phyloP scores from a whole-genome alignment of 1,284 basidiomycete genomes.

The Cronartium quercuum region DNA sequence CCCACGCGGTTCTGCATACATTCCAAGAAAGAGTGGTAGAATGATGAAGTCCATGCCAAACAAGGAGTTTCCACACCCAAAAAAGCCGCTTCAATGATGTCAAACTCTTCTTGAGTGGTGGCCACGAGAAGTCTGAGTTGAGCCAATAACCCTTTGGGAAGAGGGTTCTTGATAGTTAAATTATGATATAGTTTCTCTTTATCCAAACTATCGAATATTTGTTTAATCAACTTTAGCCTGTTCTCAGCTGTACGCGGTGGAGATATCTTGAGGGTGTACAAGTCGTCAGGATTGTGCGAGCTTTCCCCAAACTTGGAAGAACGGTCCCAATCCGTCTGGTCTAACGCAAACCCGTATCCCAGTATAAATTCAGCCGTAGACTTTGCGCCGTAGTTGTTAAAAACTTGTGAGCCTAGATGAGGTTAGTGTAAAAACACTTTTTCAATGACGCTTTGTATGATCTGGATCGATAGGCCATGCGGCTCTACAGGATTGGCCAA shows the following conservation, averaged over 20 bases:
- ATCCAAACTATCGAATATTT: slow-evolving; percentile 6
- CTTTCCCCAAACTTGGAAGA: not conserved
- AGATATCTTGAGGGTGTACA: slow-evolving; percentile 19
- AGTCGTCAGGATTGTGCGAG: slow-evolving; percentile 21
- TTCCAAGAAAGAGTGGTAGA: not conserved
- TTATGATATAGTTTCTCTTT: not conserved
- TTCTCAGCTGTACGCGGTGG: not conserved
- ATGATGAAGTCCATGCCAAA: not conserved
- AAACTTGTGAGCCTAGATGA: slow-evolving; percentile 28
- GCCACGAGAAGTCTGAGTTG: slow-evolving; percentile 17
- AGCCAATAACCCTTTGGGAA: slow-evolving; percentile 1
- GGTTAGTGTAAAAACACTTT: not conserved
- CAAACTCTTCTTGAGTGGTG: slow-evolving; percentile 5
- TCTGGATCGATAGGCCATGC: too few relatives aligned
- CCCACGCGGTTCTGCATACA: not conserved
- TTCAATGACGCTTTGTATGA: too few relatives aligned
- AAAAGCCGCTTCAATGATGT: not conserved
- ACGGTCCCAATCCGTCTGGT: slow-evolving; percentile 23
- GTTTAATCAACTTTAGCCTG: not conserved
- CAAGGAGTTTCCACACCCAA: not conserved
- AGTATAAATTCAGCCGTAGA: slow-evolving; percentile 32
- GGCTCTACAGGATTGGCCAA: too few relatives aligned
- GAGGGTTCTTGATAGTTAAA: not conserved
- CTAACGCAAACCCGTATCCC: slow-evolving; percentile 30
- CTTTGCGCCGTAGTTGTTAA: slow-evolving; percentile 35